Evolutionary conservation across 441 rosid species (phyloP).

Genomic region (Corymbia citriodora): DNA sequence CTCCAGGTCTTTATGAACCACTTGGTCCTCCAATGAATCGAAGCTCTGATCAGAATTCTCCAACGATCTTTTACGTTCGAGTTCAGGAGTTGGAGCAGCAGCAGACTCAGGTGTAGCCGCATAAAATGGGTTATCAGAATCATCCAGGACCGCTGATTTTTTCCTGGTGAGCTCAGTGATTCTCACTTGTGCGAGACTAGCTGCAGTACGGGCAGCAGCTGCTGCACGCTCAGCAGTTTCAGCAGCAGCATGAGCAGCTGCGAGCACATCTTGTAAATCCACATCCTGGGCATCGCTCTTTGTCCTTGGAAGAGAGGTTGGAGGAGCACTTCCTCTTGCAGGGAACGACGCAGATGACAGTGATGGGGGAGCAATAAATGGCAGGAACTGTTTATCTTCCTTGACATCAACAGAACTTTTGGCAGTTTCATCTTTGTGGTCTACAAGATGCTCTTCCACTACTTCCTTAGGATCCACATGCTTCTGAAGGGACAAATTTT

Average conservation of each 20-base stretch:
- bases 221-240: constrained; percentile 92
- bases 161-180: constrained; percentile 70
- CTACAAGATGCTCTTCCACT: constrained; percentile 17
- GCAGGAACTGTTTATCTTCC: constrained; percentile 61
- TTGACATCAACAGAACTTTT: constrained; percentile 13
- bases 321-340: constrained; percentile 22
- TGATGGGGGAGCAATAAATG: constrained; percentile 52
- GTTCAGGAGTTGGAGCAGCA: constrained; percentile 21
- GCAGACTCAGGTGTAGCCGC: constrained; percentile 20
- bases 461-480: constrained; percentile 25
- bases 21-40: neutral
- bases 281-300: constrained; percentile 27
- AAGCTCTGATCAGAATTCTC: constrained; percentile 17
- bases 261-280: constrained; percentile 82
- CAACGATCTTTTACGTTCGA: constrained; percentile 37
- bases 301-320: constrained; percentile 24
- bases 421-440: constrained; percentile 16
- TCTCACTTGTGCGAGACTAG: constrained; percentile 87
- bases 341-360: constrained; percentile 25
- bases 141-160: constrained; percentile 32
- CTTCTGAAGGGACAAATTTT: constrained; percentile 20
- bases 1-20: neutral
- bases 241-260: constrained; percentile 89
- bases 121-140: constrained; percentile 65
- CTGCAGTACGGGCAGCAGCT: constrained; percentile 90